These are phyloP conservation scores for Physcomitrellopsis africana DNA, from an alignment of 225 moss, liverwort and hornwort genomes.

Conservation along the genomic window DNA sequence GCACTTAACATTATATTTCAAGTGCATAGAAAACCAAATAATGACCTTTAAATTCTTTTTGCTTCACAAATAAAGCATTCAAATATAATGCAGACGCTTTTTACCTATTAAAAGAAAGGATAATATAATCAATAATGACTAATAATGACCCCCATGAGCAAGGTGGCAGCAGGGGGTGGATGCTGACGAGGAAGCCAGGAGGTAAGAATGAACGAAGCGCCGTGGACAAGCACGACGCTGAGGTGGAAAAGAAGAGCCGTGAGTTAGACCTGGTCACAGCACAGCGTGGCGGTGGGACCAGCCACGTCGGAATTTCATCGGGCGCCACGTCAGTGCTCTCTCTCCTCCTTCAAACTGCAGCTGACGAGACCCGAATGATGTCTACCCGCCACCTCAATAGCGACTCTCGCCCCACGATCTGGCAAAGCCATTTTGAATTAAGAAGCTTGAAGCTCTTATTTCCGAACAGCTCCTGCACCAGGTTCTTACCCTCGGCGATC, in stretches of 20 bases:
- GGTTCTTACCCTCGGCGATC: too few relatives aligned
- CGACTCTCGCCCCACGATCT: not conserved
- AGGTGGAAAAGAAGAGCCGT: slow-evolving; percentile 36
- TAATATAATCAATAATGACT: too few relatives aligned
- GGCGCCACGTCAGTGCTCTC: slow-evolving; percentile 1
- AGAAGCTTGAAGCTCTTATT: not conserved
- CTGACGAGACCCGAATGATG: slow-evolving; percentile 34
- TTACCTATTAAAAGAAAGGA: too few relatives aligned
- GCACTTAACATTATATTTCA: too few relatives aligned
- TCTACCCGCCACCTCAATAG: not conserved
- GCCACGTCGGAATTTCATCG: slow-evolving; percentile 10
- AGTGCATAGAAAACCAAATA: too few relatives aligned
- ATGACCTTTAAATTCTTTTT: too few relatives aligned
- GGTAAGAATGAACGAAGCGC: not conserved
- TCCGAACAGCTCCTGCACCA: not conserved
- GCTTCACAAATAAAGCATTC: too few relatives aligned
- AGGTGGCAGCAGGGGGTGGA: too few relatives aligned
- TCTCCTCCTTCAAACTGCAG: not conserved
- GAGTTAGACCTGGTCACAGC: not conserved
- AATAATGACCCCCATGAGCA: too few relatives aligned
- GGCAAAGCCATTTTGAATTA: not conserved
- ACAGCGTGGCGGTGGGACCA: slow-evolving; percentile 26
- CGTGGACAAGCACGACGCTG: slow-evolving; percentile 5
- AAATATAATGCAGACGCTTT: too few relatives aligned
- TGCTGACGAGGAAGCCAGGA: not conserved